Evolutionary conservation across 306 rosid genomes (phyloP).

Genomic region (Quercus aquifolioides): DNA sequence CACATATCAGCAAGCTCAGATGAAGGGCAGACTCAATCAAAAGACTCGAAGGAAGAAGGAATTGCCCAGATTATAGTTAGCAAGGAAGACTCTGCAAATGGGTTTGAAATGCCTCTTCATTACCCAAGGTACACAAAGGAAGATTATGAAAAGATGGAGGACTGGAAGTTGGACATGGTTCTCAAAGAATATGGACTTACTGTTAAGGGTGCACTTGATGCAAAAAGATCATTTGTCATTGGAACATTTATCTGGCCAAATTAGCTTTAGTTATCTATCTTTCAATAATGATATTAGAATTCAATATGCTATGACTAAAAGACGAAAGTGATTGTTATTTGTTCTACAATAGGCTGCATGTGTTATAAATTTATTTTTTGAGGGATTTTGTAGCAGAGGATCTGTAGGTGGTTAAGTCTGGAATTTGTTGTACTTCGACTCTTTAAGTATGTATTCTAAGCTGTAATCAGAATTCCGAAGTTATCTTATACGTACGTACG

Average conservation of each 20-base stretch:
- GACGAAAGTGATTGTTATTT: no score
- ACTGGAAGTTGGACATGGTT: slow-evolving; percentile 23
- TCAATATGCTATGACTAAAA: no score
- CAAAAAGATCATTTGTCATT: slow-evolving; percentile 22
- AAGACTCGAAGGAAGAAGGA: neutral
- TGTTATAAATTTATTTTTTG: no score
- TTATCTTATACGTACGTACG: no score
- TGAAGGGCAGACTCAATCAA: no score
- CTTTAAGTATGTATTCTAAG: no score
- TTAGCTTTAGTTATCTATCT: neutral
- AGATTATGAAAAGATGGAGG: slow-evolving; percentile 33
- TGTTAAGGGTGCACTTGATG: slow-evolving; percentile 20
- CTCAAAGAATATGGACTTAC: slow-evolving; percentile 28
- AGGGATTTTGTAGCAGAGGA: no score
- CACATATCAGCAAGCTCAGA: no score
- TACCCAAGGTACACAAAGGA: slow-evolving; percentile 25
- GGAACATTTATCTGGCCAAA: slow-evolving; percentile 34
- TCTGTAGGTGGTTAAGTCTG: no score
- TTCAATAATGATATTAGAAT: neutral
- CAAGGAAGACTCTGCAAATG: slow-evolving; percentile 21
- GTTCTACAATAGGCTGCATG: no score
- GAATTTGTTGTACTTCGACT: no score
- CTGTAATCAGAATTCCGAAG: no score
- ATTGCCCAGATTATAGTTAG: neutral
- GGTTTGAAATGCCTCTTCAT: slow-evolving; percentile 38